A percentile compares a stretch with the other conserved stretches of the same genome.
phyloP scores from a whole-genome alignment of 352 stramenopile genomes.

The Phytophthora tubulina region DNA sequence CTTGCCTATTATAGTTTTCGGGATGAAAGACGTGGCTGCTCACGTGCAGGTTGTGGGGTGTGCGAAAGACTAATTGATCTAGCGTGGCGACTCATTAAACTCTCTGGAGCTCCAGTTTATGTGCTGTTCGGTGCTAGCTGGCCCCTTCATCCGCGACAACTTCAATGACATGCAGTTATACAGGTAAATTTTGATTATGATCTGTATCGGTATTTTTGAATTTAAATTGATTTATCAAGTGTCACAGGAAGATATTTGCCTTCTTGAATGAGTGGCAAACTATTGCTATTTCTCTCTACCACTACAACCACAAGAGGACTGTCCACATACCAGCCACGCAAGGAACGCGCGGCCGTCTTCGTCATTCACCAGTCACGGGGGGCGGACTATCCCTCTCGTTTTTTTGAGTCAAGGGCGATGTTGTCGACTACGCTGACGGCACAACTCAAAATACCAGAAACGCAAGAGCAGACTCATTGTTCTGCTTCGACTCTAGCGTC shows the following conservation, averaged over 20 bases:
- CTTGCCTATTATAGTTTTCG: too few species aligned
- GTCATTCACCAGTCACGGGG: not conserved
- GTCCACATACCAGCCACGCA: constrained; percentile 5
- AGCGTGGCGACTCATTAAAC: not conserved
- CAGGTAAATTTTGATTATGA: too few species aligned
- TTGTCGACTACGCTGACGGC: not conserved
- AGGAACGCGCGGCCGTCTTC: not conserved
- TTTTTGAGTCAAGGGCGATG: not conserved
- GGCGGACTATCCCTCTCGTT: not conserved
- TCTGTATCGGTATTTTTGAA: too few species aligned
- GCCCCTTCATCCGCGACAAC: too few species aligned
- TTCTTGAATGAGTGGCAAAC: not conserved
- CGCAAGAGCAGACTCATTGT: not conserved
- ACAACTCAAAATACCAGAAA: not conserved
- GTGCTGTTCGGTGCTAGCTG: not conserved
- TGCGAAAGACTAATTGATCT: not conserved
- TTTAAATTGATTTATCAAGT: too few species aligned
- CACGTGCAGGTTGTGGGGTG: too few species aligned
- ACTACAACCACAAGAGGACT: not conserved
- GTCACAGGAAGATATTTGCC: too few species aligned
- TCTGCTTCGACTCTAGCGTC: not conserved
- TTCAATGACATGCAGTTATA: too few species aligned
- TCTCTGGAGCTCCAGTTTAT: constrained; percentile 2
- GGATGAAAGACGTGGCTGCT: too few species aligned
- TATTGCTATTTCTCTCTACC: not conserved